A percentile compares a stretch with the other conserved stretches of the same genome.
phyloP scores from a whole-genome alignment of 163 green algal species.

The Picocystis sp. region DNA sequence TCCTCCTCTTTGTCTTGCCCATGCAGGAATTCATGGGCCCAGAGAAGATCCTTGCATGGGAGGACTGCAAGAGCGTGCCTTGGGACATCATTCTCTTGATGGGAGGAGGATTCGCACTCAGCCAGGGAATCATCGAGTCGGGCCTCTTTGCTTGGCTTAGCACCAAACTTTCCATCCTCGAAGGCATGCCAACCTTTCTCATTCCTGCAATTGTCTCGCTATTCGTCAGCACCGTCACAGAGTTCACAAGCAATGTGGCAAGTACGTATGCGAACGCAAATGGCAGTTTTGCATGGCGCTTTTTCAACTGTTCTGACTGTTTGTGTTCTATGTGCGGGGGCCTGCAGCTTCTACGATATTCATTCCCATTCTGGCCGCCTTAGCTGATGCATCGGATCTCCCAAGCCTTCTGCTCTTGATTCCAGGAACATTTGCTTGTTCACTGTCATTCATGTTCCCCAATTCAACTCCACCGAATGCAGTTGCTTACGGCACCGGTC shows the following conservation, averaged over 20 bases:
- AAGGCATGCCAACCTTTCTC: constrained; percentile 5
- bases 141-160: constrained; percentile 6
- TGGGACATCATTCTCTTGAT: constrained; percentile 17
- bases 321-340: too few species aligned
- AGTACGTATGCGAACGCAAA: neutral
- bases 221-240: constrained; percentile 11
- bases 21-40: neutral
- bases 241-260: constrained; percentile 15
- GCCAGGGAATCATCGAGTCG: constrained; percentile 7
- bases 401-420: constrained; percentile 14
- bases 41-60: constrained; percentile 14
- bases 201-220: constrained; percentile 9
- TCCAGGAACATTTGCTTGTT: constrained; percentile 14
- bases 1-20: constrained; percentile 14
- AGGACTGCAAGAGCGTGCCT: constrained; percentile 4
- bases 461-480: constrained; percentile 14
- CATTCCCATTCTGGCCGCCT: constrained; percentile 6
- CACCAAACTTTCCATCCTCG: neutral
- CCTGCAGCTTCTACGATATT: constrained; percentile 8
- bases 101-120: constrained; percentile 14
- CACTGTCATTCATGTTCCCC: constrained; percentile 16
- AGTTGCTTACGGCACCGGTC: constrained; percentile 13
- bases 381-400: constrained; percentile 6
- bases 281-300: too few species aligned
- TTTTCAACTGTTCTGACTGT: too few species aligned